phyloP scores from a whole-genome alignment of 352 stramenopile species.

The Phytophthora kernoviae region DNA sequence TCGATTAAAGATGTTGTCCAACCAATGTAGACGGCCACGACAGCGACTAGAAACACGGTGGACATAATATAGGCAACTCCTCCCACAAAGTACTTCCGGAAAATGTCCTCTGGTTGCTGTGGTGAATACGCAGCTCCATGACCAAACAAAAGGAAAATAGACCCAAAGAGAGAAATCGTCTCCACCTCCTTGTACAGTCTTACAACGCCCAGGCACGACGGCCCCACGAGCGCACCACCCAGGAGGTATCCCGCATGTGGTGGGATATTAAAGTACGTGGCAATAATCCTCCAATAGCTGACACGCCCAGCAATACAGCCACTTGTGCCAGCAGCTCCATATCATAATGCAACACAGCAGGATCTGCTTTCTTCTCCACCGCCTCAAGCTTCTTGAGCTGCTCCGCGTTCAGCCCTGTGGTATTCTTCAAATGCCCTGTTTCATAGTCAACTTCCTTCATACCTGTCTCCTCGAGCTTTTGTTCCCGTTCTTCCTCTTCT shows the following conservation, averaged over 20 bases:
- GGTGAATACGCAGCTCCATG: slow-evolving; percentile 79
- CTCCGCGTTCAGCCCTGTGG: slow-evolving; percentile 58
- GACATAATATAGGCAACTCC: slow-evolving; percentile 76
- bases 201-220: slow-evolving; percentile 87
- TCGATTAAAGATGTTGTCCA: slow-evolving; percentile 81
- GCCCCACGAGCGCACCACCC: slow-evolving; percentile 89
- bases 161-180: slow-evolving; percentile 94
- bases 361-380: slow-evolving; percentile 82
- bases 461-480: slow-evolving; percentile 81
- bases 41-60: slow-evolving; percentile 71
- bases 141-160: slow-evolving; percentile 94
- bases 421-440: slow-evolving; percentile 79
- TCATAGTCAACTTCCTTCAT: slow-evolving; percentile 87
- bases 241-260: slow-evolving; percentile 92
- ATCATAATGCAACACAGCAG: slow-evolving; percentile 86
- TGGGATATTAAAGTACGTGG: slow-evolving; percentile 88
- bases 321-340: slow-evolving; percentile 88
- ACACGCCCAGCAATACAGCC: slow-evolving; percentile 75
- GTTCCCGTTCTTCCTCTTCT: slow-evolving; percentile 75
- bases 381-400: slow-evolving; percentile 80
- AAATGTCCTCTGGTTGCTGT: slow-evolving; percentile 65
- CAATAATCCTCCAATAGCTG: slow-evolving; percentile 91
- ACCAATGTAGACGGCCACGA: slow-evolving; percentile 73
- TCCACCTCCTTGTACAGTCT: slow-evolving; percentile 92
- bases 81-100: slow-evolving; percentile 75